Evolutionary conservation across 2,329 filamentous ascomycete species (phyloP), one percentile per base, ranked within the genome.

Genomic region (Colletotrichum sansevieriae): DNA sequence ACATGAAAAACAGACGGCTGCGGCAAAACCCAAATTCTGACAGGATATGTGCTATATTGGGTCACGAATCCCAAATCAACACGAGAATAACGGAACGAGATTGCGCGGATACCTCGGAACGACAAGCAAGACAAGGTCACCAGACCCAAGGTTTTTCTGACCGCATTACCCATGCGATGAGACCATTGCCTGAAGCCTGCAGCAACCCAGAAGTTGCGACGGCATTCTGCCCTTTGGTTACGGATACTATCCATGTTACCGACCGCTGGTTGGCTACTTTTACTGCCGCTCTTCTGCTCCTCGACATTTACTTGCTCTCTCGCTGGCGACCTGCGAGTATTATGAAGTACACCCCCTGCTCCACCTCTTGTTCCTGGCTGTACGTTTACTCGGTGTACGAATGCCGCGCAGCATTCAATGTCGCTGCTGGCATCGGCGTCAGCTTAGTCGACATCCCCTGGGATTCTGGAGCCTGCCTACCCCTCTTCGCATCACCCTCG

Each of bases 81-180:
- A 68, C 63, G 67, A 70, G 58, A 51, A 68, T 47, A 46, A 55
- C 52, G 67, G 67, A 52, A 63, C 43, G 64, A 68, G 57, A 63
- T 68, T 63, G 63, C 57, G 57, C 67, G 58, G 67, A 69, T 65
- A 69, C 67, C 51, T 70, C 67, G 67, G 67, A 43, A 70, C 29
- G 47, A 63, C 52, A 51, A 57, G 62, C 43, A 63, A 60, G 64
- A 70, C 64, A 63, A 51, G 64, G 67, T 70, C 67, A 70, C 58
- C 63, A 68, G 67, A 70, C 67, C 67, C 64, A 69, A 61, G 57
- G 62, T 66, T 69, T 29, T 66, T n/a, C 66, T 69, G 66, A 57
- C 66, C 56, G 56, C 63, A 61, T 69, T 44, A 66, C 56, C 66
- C 66, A 66, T 69, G 66, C 52, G 37, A 43, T 63, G 57, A 58